Base-by-base conservation (phyloP, 352 stramenopile genomes). In the Plasmopara viticola region DNA sequence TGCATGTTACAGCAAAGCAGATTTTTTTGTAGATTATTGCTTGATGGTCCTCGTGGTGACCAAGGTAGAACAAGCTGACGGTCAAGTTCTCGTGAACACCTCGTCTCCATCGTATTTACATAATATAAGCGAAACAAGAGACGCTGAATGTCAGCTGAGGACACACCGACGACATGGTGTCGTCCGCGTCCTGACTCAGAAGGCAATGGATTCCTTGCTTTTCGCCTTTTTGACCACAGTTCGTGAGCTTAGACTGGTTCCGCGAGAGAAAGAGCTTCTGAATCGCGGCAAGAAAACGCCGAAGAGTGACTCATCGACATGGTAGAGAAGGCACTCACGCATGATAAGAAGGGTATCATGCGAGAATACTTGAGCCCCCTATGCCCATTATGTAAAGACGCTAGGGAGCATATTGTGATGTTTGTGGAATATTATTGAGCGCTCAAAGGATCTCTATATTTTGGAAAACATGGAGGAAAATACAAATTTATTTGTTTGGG, bases 201-300 rank as follows among this genome's bases (percentile, higher is more conserved):
- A 68, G n/a, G 44, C 61, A 12, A 48, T 88, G 52, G 66, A 67
- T 8, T 65, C 53, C 35, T 43, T 81, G 46, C 62, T 88, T 28
- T 88, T 79, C 59, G 73, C 72, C 41, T 94, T 94, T 53, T 77
- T 94, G 35, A 66, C 66, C 13, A 92, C 78, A 1, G 84, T 94
- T 17, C 81, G 79, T 37, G 84, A 94, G 63, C 66, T 94, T 40
- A 75, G 84, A 38, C 65, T 87, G 41, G 75, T 94, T 4, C 74
- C 78, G 51, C 75, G 78, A 33, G 62, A 86, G 62, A 87, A 87
- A 63, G 76, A 84, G 50, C 66, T 90, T 58, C 66, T 69, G 25
- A 63, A 58, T 43, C 50, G 69, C 56, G 54, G 54, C 33, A 68
- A 62, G 56, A 56, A 64, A 38, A 57, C 44, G 34, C 37, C 49